These are phyloP conservation scores for Lizanozyma gosingica DNA, from an alignment of 1,139 yeast species.

Conservation along the genomic window DNA sequence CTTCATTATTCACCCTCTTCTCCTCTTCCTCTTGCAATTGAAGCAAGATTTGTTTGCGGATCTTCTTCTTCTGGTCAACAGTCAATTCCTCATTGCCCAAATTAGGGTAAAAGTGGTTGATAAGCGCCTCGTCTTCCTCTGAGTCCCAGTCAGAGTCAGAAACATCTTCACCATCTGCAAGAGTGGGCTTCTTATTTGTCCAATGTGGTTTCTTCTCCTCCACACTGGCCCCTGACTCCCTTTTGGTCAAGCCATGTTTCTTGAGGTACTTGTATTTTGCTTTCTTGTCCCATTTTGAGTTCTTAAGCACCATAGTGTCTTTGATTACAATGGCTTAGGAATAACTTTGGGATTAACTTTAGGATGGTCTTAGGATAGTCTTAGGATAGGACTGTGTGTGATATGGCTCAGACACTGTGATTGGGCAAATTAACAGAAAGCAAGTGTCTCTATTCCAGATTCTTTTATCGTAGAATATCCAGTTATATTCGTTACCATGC, in stretches of 20 bases:
- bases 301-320: constrained; percentile 30
- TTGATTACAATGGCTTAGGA: constrained; percentile 1
- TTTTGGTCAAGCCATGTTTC: constrained; percentile 28
- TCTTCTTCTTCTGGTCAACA: constrained; percentile 26
- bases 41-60: constrained; percentile 28
- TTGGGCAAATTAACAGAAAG: too few species aligned
- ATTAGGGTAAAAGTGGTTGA: constrained; percentile 34
- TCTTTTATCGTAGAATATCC: too few species aligned
- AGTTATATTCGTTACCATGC: too few species aligned
- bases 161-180: constrained; percentile 1
- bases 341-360: too few species aligned
- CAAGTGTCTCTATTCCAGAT: too few species aligned
- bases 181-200: constrained; percentile 27
- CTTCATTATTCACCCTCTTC: background rate
- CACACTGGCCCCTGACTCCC: constrained; percentile 7
- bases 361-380: too few species aligned
- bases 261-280: constrained; percentile 31
- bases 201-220: constrained; percentile 21
- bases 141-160: constrained; percentile 29
- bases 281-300: constrained; percentile 38
- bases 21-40: constrained; percentile 17
- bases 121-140: constrained; percentile 34
- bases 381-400: too few species aligned
- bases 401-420: too few species aligned
- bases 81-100: constrained; percentile 25